phyloP scores from a whole-genome alignment of 1,284 basidiomycete genomes.

The Fomitiporia mediterranea region DNA sequence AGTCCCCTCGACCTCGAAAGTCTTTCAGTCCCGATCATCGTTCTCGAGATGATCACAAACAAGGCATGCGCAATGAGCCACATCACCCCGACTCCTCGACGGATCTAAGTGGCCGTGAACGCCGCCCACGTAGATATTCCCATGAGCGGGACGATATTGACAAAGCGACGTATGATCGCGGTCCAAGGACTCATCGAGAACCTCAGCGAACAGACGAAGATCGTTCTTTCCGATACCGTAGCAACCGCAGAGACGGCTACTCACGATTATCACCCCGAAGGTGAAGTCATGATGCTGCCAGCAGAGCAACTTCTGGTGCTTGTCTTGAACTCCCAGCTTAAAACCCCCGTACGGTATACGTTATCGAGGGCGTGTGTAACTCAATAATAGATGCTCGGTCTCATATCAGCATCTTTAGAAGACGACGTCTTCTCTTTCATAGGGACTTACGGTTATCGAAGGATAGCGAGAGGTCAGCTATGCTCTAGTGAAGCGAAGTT shows the following conservation, averaged over 20 bases:
- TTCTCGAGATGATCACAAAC: constrained; percentile 2
- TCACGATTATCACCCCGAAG: constrained; percentile 7
- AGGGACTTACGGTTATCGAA: too few species aligned
- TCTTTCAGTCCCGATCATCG: constrained; percentile 4
- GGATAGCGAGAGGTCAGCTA: too few species aligned
- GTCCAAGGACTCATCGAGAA: neutral
- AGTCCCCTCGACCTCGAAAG: constrained; percentile 8
- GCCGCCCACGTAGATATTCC: neutral
- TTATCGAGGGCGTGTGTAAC: neutral
- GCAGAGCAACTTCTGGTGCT: neutral
- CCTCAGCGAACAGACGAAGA: constrained; percentile 2
- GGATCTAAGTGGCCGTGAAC: neutral
- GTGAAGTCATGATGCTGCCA: neutral
- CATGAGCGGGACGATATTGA: constrained; percentile 3
- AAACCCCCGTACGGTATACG: neutral
- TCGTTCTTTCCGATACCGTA: neutral
- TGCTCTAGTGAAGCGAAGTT: neutral
- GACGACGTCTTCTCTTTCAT: neutral
- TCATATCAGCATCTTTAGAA: constrained; percentile 3
- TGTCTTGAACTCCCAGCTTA: neutral
- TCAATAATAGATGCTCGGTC: neutral
- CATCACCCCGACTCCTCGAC: neutral
- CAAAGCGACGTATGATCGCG: constrained; percentile 11
- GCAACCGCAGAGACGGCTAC: neutral
- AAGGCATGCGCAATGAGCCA: neutral